These are phyloP conservation scores for Penicillium paradoxum DNA, from an alignment of 495 filamentous ascomycete species.

Conservation along the genomic window DNA sequence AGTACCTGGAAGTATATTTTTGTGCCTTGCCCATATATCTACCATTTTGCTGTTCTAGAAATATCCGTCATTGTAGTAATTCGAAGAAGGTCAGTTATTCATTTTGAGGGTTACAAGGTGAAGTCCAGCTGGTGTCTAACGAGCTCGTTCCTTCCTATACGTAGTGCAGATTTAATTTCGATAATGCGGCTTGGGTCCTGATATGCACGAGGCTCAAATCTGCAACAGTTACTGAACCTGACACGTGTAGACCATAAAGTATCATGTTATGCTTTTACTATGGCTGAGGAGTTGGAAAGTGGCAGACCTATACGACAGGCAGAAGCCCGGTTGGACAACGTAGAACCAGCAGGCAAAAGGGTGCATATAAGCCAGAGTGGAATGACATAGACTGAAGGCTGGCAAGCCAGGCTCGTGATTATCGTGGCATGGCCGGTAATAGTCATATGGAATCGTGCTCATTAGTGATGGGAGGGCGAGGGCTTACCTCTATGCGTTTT, in stretches of 20 bases:
- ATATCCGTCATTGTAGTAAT: not conserved
- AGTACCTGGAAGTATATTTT: not conserved
- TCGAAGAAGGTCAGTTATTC: not conserved
- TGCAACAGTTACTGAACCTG: not conserved
- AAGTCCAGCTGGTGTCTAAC: not conserved
- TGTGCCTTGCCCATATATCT: not conserved
- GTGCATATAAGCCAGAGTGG: too few relatives aligned
- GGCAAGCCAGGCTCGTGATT: not conserved
- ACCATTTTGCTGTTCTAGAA: not conserved
- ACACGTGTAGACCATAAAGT: slow-evolving; percentile 2
- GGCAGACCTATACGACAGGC: too few relatives aligned
- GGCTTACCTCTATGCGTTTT: not conserved
- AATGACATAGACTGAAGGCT: not conserved
- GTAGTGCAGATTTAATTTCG: too few relatives aligned
- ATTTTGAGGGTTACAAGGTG: not conserved
- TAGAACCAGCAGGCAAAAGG: too few relatives aligned
- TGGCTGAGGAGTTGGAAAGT: too few relatives aligned
- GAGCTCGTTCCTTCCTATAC: not conserved
- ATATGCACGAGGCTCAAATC: too few relatives aligned
- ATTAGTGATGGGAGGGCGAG: not conserved
- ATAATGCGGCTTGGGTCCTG: too few relatives aligned
- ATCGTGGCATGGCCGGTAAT: not conserved
- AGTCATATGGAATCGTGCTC: slow-evolving; percentile 2
- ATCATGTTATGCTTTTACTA: too few relatives aligned
- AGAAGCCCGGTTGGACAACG: too few relatives aligned